Conservation (phyloP, 2,329 filamentous ascomycete genomes). For the Fusarium mangiferae region DNA sequence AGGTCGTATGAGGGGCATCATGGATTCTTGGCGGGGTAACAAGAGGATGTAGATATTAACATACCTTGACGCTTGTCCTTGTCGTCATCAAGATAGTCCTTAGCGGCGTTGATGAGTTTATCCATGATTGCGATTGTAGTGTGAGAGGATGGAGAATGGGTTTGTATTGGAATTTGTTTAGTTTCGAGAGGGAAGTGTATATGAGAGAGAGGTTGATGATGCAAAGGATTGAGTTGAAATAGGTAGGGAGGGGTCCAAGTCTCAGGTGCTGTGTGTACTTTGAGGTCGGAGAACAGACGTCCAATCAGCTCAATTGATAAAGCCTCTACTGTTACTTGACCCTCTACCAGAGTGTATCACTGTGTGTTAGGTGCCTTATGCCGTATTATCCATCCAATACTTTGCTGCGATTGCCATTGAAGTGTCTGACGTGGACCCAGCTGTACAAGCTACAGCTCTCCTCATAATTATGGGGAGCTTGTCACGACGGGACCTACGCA, state of each 20-base stretch:
- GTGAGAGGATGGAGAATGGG: neutral
- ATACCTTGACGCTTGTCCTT: slow-evolving; percentile 44
- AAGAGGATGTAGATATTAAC: slow-evolving; percentile 4
- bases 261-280: neutral
- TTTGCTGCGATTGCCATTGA: neutral
- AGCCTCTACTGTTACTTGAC: neutral
- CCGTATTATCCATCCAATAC: neutral
- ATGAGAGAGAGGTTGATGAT: slow-evolving; percentile 18
- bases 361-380: neutral
- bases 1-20: slow-evolving; percentile 24
- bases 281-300: neutral
- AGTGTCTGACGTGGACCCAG: slow-evolving; percentile 33
- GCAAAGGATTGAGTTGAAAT: slow-evolving; percentile 6
- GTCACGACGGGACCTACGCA: slow-evolving; percentile 12
- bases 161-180: neutral
- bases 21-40: slow-evolving; percentile 40
- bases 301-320: neutral
- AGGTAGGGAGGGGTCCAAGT: slow-evolving; percentile 27
- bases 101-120: slow-evolving; percentile 51
- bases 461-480: slow-evolving; percentile 25
- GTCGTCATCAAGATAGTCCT: slow-evolving; percentile 50
- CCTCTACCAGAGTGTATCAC: neutral
- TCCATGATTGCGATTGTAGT: slow-evolving; percentile 48
- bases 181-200: neutral
- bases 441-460: neutral